A percentile compares a stretch with the other conserved stretches of the same genome.
Conservation (phyloP, 805 yeast species). For the Hyphopichia homilentoma region DNA sequence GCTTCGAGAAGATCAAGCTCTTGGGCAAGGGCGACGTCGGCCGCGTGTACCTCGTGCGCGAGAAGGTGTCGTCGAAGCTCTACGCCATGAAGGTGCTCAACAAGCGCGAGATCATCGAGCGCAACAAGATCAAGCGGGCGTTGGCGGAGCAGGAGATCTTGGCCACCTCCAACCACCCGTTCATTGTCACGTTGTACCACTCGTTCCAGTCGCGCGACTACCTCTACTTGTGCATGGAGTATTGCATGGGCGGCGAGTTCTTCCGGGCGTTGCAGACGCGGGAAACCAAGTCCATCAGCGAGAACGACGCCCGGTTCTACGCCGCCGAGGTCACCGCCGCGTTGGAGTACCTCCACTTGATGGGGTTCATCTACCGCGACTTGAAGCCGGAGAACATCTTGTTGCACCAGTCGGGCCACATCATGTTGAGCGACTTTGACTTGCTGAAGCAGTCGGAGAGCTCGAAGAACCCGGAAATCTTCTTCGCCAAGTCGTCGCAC, state of each 20-base stretch:
- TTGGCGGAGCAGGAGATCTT: constrained; percentile 95
- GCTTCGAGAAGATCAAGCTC: constrained; percentile 86
- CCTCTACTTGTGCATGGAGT: constrained; percentile 93
- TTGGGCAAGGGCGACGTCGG: constrained; percentile 98
- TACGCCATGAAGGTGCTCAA: constrained; percentile 91
- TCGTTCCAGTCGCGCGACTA: constrained; percentile 94
- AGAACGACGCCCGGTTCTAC: constrained; percentile 86
- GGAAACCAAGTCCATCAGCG: constrained; percentile 77
- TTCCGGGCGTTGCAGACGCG: constrained; percentile 94
- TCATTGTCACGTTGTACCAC: constrained; percentile 92
- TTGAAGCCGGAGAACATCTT: constrained; percentile 94
- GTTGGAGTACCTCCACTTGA: constrained; percentile 86
- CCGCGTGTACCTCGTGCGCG: constrained; percentile 87
- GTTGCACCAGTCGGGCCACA: constrained; percentile 95
- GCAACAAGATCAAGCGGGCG: constrained; percentile 93
- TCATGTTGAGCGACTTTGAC: constrained; percentile 96
- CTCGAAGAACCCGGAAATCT: constrained; percentile 71
- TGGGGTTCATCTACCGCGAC: constrained; percentile 97
- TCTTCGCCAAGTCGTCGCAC: constrained; percentile 26
- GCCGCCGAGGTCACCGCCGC: constrained; percentile 98
- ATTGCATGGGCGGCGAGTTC: constrained; percentile 99
- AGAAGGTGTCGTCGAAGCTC: constrained; percentile 65
- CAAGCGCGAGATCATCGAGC: constrained; percentile 89
- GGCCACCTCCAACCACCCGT: constrained; percentile 94
- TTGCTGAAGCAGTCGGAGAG: constrained; percentile 83